Base-by-base conservation (phyloP, 805 yeast genomes). In the Sugiyamaella floridensis region DNA sequence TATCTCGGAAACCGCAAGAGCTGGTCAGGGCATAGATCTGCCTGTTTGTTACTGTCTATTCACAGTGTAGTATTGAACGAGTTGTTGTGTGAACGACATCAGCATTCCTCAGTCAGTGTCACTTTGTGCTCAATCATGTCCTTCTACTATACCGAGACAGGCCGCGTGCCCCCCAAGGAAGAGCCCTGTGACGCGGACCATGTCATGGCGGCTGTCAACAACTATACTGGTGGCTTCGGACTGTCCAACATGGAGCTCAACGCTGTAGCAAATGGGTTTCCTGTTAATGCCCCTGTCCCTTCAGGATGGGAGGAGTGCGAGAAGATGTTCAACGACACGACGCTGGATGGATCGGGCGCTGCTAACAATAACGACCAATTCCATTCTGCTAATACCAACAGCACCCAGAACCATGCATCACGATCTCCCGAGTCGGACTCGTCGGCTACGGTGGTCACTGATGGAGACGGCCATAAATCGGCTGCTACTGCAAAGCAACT, bases 351-450 rank as follows among this genome's bases (percentile, higher is more conserved):
- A 22, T 4, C 26, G 26, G 26, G 26, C 26, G 43, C 26, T 10
- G 34, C 26, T 14, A 15, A 28, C 19, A 8, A 34, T 20, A n/a
- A 20, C 14, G 28, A 37, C 15, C 34, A 47, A 22, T 47, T 15
- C 32, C 40, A 47, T 19, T 4, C 26, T n/a, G 44, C 12, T 34
- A 16, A 10, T 3, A 2, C 37, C 4, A 32, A 32, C 37, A 14
- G 37, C n/a, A 18, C 11, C n/a, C 22, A 19, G 20, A 49, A 28
- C 44, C 14, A 41, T 2, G 26, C 19, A n/a, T 40, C 18, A 22
- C 47, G 42, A 12, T 49, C 52, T 22, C 52, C 52, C 8, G 52
- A 19, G 15, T 48, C 51, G 26, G 46, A 45, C 34, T 45, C 46
- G 43, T 32, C 37, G 12, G 37, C 37, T 10, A 32, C 37, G 37